Conservation (phyloP, 2,329 filamentous ascomycete genomes). For the Dichotomopilus funicola region DNA sequence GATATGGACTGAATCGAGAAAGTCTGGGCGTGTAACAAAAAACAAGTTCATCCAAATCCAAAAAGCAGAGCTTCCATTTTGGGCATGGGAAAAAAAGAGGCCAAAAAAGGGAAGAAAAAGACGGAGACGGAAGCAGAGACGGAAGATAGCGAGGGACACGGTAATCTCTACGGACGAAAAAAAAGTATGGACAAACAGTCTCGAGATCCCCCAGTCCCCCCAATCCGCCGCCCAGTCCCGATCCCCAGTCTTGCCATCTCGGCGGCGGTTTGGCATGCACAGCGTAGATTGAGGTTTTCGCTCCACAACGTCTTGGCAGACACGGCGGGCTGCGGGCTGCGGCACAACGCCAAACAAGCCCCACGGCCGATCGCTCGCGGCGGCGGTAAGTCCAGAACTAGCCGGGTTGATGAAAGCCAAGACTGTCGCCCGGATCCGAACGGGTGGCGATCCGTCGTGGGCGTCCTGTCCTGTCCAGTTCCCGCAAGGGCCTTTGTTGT, state of each 20-base stretch:
- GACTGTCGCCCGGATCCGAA: constrained; percentile 14
- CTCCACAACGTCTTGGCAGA: constrained; percentile 21
- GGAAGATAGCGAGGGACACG: neutral
- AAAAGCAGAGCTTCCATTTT: too few species aligned
- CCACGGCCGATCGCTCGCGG: constrained; percentile 20
- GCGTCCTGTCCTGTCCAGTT: constrained; percentile 8
- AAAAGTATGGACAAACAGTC: constrained; percentile 16
- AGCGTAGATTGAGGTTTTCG: constrained; percentile 21
- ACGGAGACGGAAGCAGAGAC: too few species aligned
- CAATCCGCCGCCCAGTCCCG: constrained; percentile 11
- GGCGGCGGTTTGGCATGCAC: constrained; percentile 21
- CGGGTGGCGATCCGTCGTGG: constrained; percentile 9
- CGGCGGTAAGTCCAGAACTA: constrained; percentile 13
- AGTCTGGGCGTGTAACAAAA: too few species aligned
- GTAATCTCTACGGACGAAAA: constrained; percentile 1
- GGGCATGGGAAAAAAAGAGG: too few species aligned
- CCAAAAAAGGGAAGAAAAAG: too few species aligned
- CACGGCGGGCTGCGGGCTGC: constrained; percentile 13
- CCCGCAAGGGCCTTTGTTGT: constrained; percentile 8
- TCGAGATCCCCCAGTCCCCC: constrained; percentile 18
- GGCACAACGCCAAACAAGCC: constrained; percentile 14
- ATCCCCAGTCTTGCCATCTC: constrained; percentile 17
- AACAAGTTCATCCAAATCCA: too few species aligned
- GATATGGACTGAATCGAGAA: too few species aligned
- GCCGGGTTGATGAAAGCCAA: constrained; percentile 12